Evolutionary conservation across 768 basidiomycete genomes (phyloP).

Genomic region (Mycena olivaceomarginata): DNA sequence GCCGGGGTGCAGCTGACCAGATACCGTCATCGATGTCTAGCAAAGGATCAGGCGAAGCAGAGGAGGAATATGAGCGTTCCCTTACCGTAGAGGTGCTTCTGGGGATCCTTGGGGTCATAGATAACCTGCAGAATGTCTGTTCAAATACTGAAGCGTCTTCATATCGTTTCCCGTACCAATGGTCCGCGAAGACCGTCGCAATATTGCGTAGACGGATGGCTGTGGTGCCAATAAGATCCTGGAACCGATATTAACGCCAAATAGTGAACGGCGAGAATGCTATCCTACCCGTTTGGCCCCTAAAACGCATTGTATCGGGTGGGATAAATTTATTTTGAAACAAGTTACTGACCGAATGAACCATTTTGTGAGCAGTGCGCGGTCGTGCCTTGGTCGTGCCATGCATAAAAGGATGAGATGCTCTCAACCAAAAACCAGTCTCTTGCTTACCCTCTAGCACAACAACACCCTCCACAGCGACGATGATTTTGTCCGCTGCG

Average conservation of each 20-base stretch:
- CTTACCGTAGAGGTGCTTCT: neutral
- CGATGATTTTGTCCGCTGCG: conserved; percentile 8
- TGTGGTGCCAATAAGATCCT: neutral
- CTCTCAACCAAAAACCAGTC: neutral
- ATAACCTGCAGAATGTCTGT: neutral
- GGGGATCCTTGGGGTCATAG: neutral
- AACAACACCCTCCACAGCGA: neutral
- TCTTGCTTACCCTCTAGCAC: neutral
- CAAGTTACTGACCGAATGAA: neutral
- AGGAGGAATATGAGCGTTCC: neutral
- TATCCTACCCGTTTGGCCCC: neutral
- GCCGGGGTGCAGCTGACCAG: neutral
- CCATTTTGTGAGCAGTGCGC: neutral
- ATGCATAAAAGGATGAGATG: neutral
- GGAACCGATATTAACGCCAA: too few relatives aligned
- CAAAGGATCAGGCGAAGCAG: neutral
- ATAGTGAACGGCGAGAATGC: too few relatives aligned
- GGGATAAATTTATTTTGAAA: neutral
- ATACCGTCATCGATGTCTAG: neutral
- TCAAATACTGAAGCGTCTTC: neutral
- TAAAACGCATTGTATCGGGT: neutral
- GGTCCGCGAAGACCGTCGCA: neutral
- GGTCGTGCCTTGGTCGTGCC: too few relatives aligned
- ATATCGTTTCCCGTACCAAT: neutral
- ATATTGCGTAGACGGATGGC: neutral